A percentile compares a stretch with the other conserved stretches of the same genome.
phyloP scores from a whole-genome alignment of 192 early-diverging fungal species.

The Rhizophagus prolifer region DNA sequence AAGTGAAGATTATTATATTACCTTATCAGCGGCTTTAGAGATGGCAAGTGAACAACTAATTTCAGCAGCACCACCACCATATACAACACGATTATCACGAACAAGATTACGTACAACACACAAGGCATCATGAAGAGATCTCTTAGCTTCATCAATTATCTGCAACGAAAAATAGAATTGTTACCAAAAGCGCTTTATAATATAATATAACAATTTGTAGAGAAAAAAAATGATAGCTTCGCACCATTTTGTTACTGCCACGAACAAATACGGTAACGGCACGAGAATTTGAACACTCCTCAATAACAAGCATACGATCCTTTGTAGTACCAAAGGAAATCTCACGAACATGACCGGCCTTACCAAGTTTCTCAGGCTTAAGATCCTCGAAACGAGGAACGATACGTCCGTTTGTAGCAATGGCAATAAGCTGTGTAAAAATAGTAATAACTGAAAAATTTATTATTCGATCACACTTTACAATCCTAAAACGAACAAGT shows the following conservation, averaged over 20 bases:
- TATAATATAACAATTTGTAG: not conserved
- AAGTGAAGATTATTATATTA: constrained; percentile 25
- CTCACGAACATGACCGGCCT: constrained; percentile 93
- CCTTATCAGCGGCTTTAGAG: constrained; percentile 83
- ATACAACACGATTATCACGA: constrained; percentile 96
- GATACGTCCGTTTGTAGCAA: constrained; percentile 99
- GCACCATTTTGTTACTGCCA: constrained; percentile 98
- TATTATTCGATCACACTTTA: too few species aligned
- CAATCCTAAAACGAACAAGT: not conserved
- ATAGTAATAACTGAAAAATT: not conserved
- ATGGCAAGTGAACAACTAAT: constrained; percentile 95
- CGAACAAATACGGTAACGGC: constrained; percentile 97
- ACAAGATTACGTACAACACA: constrained; percentile 98
- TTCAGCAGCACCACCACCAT: constrained; percentile 99
- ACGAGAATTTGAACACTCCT: constrained; percentile 98
- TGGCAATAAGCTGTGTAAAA: constrained; percentile 82
- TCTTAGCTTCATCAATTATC: constrained; percentile 99
- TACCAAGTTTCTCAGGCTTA: constrained; percentile 81
- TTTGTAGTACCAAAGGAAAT: constrained; percentile 96
- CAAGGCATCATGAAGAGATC: constrained; percentile 97
- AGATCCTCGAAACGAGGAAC: constrained; percentile 99
- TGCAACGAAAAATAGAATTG: constrained; percentile 18
- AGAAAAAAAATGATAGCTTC: not conserved
- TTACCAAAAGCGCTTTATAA: not conserved
- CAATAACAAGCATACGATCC: constrained; percentile 99